Percentiles rank a stretch among this genome's conserved stretches.
Evolutionary conservation across 169 alveolate genomes (phyloP).

Genomic region (Babesia sp.): DNA sequence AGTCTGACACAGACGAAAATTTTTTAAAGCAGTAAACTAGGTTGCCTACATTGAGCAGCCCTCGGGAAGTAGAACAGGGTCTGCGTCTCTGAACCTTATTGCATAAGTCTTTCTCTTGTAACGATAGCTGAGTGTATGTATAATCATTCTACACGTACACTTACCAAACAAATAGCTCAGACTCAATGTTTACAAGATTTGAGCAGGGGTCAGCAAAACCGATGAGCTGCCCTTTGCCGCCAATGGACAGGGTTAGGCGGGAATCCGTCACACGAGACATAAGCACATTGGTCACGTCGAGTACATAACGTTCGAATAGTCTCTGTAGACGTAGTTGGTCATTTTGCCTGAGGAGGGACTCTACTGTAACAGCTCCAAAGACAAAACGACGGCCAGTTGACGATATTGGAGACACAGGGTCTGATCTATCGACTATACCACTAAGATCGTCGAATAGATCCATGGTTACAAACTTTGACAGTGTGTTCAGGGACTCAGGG

Average conservation of each 20-base stretch:
- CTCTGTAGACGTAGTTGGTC: slow-evolving; percentile 7
- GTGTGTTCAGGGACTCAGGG: slow-evolving; percentile 39
- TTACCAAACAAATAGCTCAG: slow-evolving; percentile 46
- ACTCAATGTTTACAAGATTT: slow-evolving; percentile 14
- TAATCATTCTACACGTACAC: not conserved
- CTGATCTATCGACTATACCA: not conserved
- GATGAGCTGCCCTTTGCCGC: slow-evolving; percentile 46
- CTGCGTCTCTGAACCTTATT: slow-evolving; percentile 21
- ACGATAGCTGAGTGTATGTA: slow-evolving; percentile 33
- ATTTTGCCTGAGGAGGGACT: slow-evolving; percentile 20
- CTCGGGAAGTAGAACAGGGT: slow-evolving; percentile 47
- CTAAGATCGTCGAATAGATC: slow-evolving; percentile 12
- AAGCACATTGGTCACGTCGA: slow-evolving; percentile 64
- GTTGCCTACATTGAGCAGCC: not conserved
- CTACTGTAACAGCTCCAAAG: slow-evolving; percentile 29
- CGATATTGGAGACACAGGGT: not conserved
- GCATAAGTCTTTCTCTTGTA: slow-evolving; percentile 25
- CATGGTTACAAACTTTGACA: slow-evolving; percentile 12
- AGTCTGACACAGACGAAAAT: not conserved
- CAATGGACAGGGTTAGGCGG: slow-evolving; percentile 22
- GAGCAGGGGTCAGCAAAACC: slow-evolving; percentile 68
- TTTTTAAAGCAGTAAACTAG: not conserved
- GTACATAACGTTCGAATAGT: slow-evolving; percentile 8
- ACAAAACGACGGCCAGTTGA: not conserved
- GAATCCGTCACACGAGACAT: slow-evolving; percentile 63